Evolutionary conservation across 306 rosid genomes (phyloP).

Genomic region (Sechiopsis laciniata): DNA sequence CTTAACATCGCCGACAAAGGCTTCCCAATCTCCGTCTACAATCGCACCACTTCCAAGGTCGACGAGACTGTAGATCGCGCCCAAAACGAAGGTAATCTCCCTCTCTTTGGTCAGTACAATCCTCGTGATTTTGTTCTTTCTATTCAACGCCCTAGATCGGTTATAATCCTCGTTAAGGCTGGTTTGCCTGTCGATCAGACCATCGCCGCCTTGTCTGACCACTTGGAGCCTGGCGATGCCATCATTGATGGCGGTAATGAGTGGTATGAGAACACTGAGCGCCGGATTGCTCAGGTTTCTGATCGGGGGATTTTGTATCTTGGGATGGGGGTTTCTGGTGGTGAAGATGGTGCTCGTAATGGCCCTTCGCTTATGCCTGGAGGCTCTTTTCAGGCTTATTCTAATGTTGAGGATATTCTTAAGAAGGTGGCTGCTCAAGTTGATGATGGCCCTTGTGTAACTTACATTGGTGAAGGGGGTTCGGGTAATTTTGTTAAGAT

Average conservation of each 20-base stretch:
- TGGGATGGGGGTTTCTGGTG: slow-evolving; percentile 94
- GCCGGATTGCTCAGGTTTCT: slow-evolving; percentile 44
- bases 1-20: slow-evolving; percentile 94
- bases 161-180: slow-evolving; percentile 89
- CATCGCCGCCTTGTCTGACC: slow-evolving; percentile 58
- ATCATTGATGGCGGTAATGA: slow-evolving; percentile 94
- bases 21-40: slow-evolving; percentile 92
- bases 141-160: slow-evolving; percentile 77
- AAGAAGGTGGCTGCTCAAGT: slow-evolving; percentile 75
- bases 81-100: slow-evolving; percentile 55
- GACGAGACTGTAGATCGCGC: slow-evolving; percentile 87
- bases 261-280: slow-evolving; percentile 87
- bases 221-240: slow-evolving; percentile 76
- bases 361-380: slow-evolving; percentile 95
- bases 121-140: slow-evolving; percentile 83
- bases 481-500: slow-evolving; percentile 83
- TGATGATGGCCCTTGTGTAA: slow-evolving; percentile 86
- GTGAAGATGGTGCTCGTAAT: slow-evolving; percentile 85
- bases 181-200: slow-evolving; percentile 89
- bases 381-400: slow-evolving; percentile 57
- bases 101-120: slow-evolving; percentile 56
- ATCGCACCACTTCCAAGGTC: slow-evolving; percentile 76
- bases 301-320: slow-evolving; percentile 52
- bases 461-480: slow-evolving; percentile 84
- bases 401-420: slow-evolving; percentile 62